A percentile compares a stretch with the other conserved stretches of the same genome.
Evolutionary conservation across 2,329 filamentous ascomycete species (phyloP).

Genomic region (Aspergillus pseudoviridinutans): DNA sequence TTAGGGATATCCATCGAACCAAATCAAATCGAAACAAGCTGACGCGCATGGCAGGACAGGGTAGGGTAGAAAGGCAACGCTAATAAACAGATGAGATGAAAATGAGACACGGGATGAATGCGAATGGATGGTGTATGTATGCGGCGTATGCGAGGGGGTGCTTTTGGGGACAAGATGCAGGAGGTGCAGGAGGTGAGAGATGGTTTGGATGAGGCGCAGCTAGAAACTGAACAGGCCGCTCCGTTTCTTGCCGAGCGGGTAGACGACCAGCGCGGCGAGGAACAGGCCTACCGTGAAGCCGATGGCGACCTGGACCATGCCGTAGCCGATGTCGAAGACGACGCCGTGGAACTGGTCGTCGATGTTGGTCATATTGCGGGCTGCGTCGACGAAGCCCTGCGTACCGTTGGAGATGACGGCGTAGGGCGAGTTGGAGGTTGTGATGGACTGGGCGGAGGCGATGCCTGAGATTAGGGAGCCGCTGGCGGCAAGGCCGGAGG

Average conservation of each 20-base stretch:
- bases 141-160: background rate
- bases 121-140: background rate
- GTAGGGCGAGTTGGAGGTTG: conserved; percentile 22
- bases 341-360: conserved; percentile 20
- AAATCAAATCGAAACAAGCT: background rate
- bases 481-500: conserved; percentile 57
- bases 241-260: conserved; percentile 47
- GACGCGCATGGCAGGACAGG: background rate
- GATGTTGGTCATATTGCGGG: conserved; percentile 21
- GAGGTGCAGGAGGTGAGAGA: too few relatives aligned
- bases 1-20: background rate
- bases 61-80: background rate
- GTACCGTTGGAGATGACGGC: conserved; percentile 45
- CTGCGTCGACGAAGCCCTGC: conserved; percentile 27
- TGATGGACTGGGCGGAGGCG: conserved; percentile 54
- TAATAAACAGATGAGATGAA: background rate
- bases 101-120: background rate
- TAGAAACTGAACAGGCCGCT: conserved; percentile 48
- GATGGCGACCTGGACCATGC: conserved; percentile 48
- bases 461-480: conserved; percentile 58
- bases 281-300: conserved; percentile 50
- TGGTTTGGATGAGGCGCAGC: background rate
- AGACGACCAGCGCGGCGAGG: conserved; percentile 46
- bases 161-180: too few relatives aligned
- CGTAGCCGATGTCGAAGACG: conserved; percentile 46